These are phyloP conservation scores for Amanita phalloides DNA, from an alignment of 768 basidiomycete genomes.

Conservation along the genomic window DNA sequence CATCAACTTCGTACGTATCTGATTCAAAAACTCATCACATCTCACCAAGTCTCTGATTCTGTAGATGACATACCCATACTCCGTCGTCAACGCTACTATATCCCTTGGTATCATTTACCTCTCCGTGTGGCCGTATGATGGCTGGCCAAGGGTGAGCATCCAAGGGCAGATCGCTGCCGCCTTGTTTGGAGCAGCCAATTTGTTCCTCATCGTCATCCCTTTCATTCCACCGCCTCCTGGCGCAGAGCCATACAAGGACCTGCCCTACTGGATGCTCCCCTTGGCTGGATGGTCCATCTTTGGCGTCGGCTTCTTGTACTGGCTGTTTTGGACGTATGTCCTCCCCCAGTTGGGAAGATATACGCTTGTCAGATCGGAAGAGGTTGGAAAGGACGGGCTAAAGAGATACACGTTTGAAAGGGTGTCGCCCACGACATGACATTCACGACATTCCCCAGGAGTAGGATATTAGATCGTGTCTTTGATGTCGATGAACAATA, in stretches of 20 bases:
- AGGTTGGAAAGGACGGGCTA: conserved; percentile 17
- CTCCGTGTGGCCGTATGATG: conserved; percentile 15
- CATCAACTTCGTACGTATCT: neutral
- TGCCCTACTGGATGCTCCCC: too few relatives aligned
- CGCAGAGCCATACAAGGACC: too few relatives aligned
- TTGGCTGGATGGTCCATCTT: too few relatives aligned
- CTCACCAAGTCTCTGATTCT: neutral
- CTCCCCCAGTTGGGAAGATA: conserved; percentile 20
- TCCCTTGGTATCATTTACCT: conserved; percentile 42
- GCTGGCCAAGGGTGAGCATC: conserved; percentile 19
- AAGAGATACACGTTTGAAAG: neutral
- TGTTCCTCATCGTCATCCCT: conserved; percentile 47
- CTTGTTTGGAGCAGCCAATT: conserved; percentile 35
- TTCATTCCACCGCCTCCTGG: conserved; percentile 16
- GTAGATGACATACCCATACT: conserved; percentile 24
- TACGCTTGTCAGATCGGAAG: neutral
- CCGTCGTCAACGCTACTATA: conserved; percentile 34
- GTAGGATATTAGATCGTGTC: too few relatives aligned
- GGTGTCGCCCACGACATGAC: too few relatives aligned
- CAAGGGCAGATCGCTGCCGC: conserved; percentile 22
- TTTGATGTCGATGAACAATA: too few relatives aligned
- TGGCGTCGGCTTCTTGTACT: conserved; percentile 22
- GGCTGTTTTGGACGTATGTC: conserved; percentile 19
- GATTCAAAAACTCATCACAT: neutral
- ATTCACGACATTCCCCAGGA: too few relatives aligned